These are phyloP conservation scores for Solanum acaule DNA, from an alignment of 257 asterid genomes.

Conservation along the genomic window DNA sequence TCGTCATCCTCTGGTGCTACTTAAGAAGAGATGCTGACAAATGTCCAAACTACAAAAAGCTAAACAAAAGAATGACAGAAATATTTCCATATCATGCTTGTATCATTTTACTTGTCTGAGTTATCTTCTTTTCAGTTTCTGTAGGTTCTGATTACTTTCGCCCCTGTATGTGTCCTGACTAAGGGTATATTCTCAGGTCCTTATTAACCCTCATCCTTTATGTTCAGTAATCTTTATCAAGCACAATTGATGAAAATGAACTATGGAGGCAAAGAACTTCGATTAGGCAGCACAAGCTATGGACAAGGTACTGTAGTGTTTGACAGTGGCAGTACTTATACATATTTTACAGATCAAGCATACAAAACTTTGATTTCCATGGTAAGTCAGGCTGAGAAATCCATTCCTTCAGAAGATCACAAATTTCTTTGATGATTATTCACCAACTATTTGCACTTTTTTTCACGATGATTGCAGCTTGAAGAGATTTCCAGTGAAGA, in stretches of 20 bases:
- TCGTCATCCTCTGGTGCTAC: not conserved
- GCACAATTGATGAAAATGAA: slow-evolving; percentile 43
- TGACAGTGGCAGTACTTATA: slow-evolving; percentile 68
- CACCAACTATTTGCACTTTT: not conserved
- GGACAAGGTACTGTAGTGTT: slow-evolving; percentile 37
- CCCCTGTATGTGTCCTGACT: not conserved
- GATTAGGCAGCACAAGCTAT: slow-evolving; percentile 14
- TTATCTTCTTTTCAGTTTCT: not conserved
- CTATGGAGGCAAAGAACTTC: slow-evolving; percentile 42
- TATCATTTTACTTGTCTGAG: not conserved
- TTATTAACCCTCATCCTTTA: not conserved
- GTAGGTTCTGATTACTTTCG: not conserved
- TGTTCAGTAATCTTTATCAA: slow-evolving; percentile 48
- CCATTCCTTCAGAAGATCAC: not conserved
- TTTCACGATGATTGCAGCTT: slow-evolving; percentile 26
- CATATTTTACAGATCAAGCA: slow-evolving; percentile 58
- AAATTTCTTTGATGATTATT: not conserved
- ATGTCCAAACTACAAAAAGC: not conserved
- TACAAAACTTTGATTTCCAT: slow-evolving; percentile 36
- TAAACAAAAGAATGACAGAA: not conserved
- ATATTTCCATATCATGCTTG: not conserved
- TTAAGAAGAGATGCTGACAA: not conserved
- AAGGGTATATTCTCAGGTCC: not conserved
- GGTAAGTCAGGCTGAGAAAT: slow-evolving; percentile 24
- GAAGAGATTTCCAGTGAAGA: slow-evolving; percentile 34